A percentile compares a stretch with the other conserved stretches of the same genome.
Conservation (phyloP, 1,284 basidiomycete species). For the Trametes sp. region DNA sequence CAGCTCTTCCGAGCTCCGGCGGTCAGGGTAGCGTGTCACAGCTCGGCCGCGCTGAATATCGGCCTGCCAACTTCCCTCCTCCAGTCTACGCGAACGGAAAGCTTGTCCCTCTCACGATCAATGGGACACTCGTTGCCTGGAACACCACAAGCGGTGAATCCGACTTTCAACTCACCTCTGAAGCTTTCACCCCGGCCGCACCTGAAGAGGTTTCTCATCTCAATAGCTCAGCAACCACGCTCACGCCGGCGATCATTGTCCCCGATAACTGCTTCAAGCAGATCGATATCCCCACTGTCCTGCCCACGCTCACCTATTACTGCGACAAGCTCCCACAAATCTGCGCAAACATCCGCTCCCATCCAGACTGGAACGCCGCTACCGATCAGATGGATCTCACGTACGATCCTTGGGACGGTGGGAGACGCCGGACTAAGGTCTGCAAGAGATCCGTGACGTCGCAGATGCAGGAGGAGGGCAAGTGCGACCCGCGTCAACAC, state of each 20-base stretch:
- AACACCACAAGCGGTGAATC: not conserved
- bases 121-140: not conserved
- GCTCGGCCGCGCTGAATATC: constrained; percentile 4
- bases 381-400: constrained; percentile 14
- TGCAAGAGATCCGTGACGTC: not conserved
- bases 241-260: not conserved
- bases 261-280: not conserved
- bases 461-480: not conserved
- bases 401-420: constrained; percentile 13
- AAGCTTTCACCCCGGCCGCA: not conserved
- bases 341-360: constrained; percentile 15
- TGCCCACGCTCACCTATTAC: constrained; percentile 18
- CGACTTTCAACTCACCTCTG: not conserved
- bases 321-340: constrained; percentile 15
- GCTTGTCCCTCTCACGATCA: not conserved
- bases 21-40: not conserved
- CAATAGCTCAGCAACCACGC: not conserved
- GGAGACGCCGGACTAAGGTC: not conserved
- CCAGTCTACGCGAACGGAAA: constrained; percentile 14
- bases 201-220: not conserved
- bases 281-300: not conserved
- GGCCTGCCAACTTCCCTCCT: constrained; percentile 15
- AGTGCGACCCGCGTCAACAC: constrained; percentile 13
- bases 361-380: constrained; percentile 8
- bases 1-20: not conserved